Evolutionary conservation across 2,329 filamentous ascomycete genomes (phyloP).

Genomic region (Fusarium drepaniforme): DNA sequence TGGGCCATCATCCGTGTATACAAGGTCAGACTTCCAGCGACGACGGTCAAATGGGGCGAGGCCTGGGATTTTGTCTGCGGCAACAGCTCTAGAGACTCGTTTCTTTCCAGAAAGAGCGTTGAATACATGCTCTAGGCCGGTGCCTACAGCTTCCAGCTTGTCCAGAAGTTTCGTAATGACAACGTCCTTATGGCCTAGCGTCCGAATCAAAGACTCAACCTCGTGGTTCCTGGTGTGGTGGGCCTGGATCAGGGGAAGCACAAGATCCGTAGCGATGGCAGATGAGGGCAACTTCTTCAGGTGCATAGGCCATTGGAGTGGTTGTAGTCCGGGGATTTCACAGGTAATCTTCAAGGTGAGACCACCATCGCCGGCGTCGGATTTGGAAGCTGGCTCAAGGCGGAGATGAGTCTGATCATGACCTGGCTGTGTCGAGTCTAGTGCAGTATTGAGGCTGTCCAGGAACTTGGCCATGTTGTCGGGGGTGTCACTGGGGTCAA

Average conservation of each 20-base stretch:
- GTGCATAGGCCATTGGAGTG: slow-evolving; percentile 74
- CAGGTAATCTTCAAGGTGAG: slow-evolving; percentile 68
- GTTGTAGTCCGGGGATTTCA: slow-evolving; percentile 72
- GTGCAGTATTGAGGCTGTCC: slow-evolving; percentile 67
- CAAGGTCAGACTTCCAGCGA: slow-evolving; percentile 52
- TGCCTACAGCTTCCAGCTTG: slow-evolving; percentile 65
- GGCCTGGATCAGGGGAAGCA: slow-evolving; percentile 64
- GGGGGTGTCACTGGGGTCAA: slow-evolving; percentile 78
- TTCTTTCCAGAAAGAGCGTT: slow-evolving; percentile 62
- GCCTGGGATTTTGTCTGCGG: slow-evolving; percentile 63
- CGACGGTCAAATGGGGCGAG: slow-evolving; percentile 61
- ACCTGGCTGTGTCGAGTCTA: slow-evolving; percentile 60
- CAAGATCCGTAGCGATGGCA: slow-evolving; percentile 60
- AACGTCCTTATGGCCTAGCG: slow-evolving; percentile 63
- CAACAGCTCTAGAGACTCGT: slow-evolving; percentile 57
- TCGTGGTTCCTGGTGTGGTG: slow-evolving; percentile 56
- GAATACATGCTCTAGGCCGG: slow-evolving; percentile 66
- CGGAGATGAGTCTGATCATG: slow-evolving; percentile 60
- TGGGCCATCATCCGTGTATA: slow-evolving; percentile 39
- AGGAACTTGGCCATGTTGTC: slow-evolving; percentile 77
- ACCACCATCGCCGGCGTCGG: slow-evolving; percentile 55
- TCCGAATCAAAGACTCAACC: slow-evolving; percentile 56
- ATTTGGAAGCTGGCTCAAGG: slow-evolving; percentile 50
- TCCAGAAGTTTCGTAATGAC: slow-evolving; percentile 64
- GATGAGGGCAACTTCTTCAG: slow-evolving; percentile 61